Evolutionary conservation across 2,329 filamentous ascomycete species (phyloP).

Genomic region (Trichoderma atroviride): DNA sequence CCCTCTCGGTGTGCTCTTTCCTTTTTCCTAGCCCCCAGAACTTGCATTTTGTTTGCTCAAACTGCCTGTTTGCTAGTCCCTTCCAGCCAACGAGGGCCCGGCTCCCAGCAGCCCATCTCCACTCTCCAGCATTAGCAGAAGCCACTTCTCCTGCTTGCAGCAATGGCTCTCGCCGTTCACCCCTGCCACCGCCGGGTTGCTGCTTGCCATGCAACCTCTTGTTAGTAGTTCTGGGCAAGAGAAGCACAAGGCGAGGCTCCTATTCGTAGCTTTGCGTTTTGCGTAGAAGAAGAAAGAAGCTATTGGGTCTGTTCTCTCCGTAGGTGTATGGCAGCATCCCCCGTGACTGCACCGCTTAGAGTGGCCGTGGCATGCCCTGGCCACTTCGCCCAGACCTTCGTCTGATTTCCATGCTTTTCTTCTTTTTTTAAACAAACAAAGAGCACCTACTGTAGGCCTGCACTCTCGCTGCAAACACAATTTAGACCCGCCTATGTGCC

Average conservation of each 20-base stretch:
- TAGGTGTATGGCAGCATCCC: background rate
- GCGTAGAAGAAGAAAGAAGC: background rate
- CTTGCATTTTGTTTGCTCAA: slow-evolving; percentile 12
- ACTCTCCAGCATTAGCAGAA: slow-evolving; percentile 5
- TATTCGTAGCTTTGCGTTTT: slow-evolving; percentile 2
- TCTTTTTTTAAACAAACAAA: background rate
- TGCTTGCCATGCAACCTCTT: slow-evolving; percentile 5
- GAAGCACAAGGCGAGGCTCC: background rate
- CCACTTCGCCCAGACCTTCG: background rate
- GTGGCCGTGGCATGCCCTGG: background rate
- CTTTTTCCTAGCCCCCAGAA: background rate
- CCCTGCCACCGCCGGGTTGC: background rate
- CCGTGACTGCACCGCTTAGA: background rate
- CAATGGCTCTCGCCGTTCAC: background rate
- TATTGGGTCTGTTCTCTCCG: background rate
- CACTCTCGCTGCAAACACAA: background rate
- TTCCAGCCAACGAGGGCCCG: slow-evolving; percentile 8
- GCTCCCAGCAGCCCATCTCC: background rate
- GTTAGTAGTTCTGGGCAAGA: background rate
- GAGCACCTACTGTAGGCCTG: background rate
- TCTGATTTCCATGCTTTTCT: background rate
- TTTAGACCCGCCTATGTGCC: background rate
- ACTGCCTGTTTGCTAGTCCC: background rate
- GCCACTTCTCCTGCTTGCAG: background rate
- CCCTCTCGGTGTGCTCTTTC: background rate